A percentile compares a stretch with the other conserved stretches of the same genome.
Evolutionary conservation across 2,329 filamentous ascomycete species (phyloP).

Genomic region (Phaeomoniella chlamydospora): DNA sequence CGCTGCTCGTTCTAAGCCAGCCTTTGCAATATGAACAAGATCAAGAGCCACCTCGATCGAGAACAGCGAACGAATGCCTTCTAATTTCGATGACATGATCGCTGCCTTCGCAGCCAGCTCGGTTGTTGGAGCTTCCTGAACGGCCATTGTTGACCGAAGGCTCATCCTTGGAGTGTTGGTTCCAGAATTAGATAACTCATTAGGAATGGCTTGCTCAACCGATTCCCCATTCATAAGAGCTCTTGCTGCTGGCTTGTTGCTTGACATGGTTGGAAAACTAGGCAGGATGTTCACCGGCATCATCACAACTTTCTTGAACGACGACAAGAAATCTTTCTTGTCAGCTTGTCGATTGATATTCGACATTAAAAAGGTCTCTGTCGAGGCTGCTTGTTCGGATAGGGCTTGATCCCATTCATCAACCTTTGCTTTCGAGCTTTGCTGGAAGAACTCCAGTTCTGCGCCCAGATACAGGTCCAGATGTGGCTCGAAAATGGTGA

Average conservation of each 20-base stretch:
- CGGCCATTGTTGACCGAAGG: conserved; percentile 20
- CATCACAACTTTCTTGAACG: conserved; percentile 98
- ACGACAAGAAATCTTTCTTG: conserved; percentile 89
- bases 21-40: conserved; percentile 77
- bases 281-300: conserved; percentile 90
- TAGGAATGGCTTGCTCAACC: conserved; percentile 3
- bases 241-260: conserved; percentile 16
- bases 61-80: conserved; percentile 89
- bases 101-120: conserved; percentile 96
- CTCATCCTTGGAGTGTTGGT: background rate
- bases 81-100: conserved; percentile 84
- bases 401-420: conserved; percentile 81
- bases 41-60: conserved; percentile 90
- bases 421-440: conserved; percentile 63
- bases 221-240: conserved; percentile 14
- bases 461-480: conserved; percentile 88
- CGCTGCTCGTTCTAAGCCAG: conserved; percentile 70
- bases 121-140: conserved; percentile 61
- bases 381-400: conserved; percentile 75
- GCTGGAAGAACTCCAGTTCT: conserved; percentile 74
- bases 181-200: background rate
- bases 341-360: conserved; percentile 89
- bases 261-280: conserved; percentile 48
- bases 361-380: conserved; percentile 90
- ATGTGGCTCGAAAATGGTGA: conserved; percentile 74